Base-by-base conservation (phyloP, 192 early-diverging fungal species). In the Kappamyces sp. region DNA sequence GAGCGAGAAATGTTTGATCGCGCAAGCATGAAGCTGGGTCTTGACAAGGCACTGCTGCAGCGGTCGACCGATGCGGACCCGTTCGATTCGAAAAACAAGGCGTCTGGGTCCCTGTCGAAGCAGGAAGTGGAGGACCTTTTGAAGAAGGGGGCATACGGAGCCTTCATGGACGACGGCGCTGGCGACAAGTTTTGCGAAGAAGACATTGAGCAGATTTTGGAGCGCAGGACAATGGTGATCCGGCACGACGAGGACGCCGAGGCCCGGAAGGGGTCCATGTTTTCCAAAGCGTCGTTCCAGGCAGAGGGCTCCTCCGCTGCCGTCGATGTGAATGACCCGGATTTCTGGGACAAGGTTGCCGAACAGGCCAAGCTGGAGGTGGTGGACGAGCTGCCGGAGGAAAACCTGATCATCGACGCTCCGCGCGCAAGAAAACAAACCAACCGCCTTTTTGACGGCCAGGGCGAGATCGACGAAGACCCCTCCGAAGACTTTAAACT, bases 341-440 rank as follows among this genome's bases (percentile, higher is more conserved):
- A 89, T 51, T 92, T 92, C 65, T 92, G 90, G 90, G 88, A 91
- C 59, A 92, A 92, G 63, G 83, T 88, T 69, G 90, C 90, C 1
- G 70, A 84, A 42, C 72, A 81, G 42, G 88, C 88, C 42, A 73
- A 90, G 39, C 71, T 91, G 11, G 76, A 89, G 42, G 69, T 86
- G 4, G 74, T 73, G 2, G 70, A 78, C 22, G 74, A 80, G 8
- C 60, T 66, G 5, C 64, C 75, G 0, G 75, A 79, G 29, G 74
- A 77, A 38, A 50, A 65, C 1, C 66, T 91, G 49, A 88, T 91
- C 40, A 63, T 91, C 11, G 79, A 83, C 57, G 72, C 79, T 6
- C 84, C 83, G n/a, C 72, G 89, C 15, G 71, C 77, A 47, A 69
- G 86, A 43, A 75, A 84, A 46, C 86, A 85, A 58, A 78, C 32